Conservation (phyloP, 495 filamentous ascomycete genomes). For the Tuber borchii region DNA sequence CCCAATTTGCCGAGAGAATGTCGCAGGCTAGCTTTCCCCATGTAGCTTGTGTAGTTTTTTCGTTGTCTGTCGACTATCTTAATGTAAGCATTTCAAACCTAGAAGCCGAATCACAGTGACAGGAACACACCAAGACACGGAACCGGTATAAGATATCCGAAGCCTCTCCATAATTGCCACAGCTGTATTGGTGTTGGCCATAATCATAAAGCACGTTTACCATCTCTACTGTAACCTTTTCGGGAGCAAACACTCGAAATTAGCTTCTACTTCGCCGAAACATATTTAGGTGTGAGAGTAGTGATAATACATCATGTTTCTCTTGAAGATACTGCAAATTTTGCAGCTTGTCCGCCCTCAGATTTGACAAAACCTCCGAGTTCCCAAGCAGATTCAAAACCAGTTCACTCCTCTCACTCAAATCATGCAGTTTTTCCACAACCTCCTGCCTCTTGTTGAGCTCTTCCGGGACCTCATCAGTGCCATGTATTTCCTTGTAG, state of each 20-base stretch:
- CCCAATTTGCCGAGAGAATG: constrained; percentile 90
- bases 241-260: constrained; percentile 7
- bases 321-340: constrained; percentile 96
- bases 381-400: constrained; percentile 76
- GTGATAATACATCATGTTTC: constrained; percentile 63
- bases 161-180: constrained; percentile 81
- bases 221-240: constrained; percentile 78
- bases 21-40: constrained; percentile 95
- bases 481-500: constrained; percentile 75
- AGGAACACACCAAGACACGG: constrained; percentile 60
- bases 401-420: constrained; percentile 75
- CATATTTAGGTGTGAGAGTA: not conserved
- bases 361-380: constrained; percentile 76
- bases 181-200: constrained; percentile 93
- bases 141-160: constrained; percentile 89
- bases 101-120: not conserved
- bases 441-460: constrained; percentile 84
- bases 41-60: constrained; percentile 86
- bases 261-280: constrained; percentile 20
- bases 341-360: constrained; percentile 90
- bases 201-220: constrained; percentile 89
- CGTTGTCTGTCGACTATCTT: constrained; percentile 75
- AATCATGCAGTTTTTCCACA: constrained; percentile 67
- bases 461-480: constrained; percentile 71
- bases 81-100: constrained; percentile 29